Base-by-base conservation (phyloP, 192 early-diverging fungal genomes). In the Coemansia sp. region DNA sequence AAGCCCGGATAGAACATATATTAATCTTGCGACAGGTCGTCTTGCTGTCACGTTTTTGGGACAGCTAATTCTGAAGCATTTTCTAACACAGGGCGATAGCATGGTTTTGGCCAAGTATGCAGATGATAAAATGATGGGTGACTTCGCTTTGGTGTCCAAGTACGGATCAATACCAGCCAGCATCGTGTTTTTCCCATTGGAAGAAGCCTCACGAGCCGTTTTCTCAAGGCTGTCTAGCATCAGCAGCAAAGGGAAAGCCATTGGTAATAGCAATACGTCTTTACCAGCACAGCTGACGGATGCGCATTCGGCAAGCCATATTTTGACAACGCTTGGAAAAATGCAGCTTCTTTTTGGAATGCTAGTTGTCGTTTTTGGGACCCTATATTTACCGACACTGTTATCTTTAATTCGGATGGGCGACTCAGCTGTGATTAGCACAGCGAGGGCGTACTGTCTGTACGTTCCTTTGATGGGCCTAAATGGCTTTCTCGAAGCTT, bases 71-170 rank as follows among this genome's bases (percentile, higher is more conserved):
- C 78, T 97, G n/a, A 99, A 99, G 70, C 92, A 97, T 68, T 52
- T 96, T 12, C 70, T 99, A 30, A 97, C 97, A 4, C 93, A 95
- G 75, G 97, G 95, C n/a, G 97, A 99, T 75, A 94, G 94, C 69
- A 91, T 99, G 82, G 65, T 94, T n/a, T 84, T 95, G 71, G 69
- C 92, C 16, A 73, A 66, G 29, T 77, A 89, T 33, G 87, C 87
- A 7, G 64, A 66, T 1, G 67, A 73, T 3, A 62, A 45, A 0
- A 86, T 86, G 62, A 91, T 92, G 79, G 94, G 94, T 8, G 83
- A 88, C 7, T 94, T 93, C 79, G 93, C 94, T 1, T 82, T 94
- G 70, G 92, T 93, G 8, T 77, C 90, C 34, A 95, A 92, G 74
- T 95, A 95, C 84, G 94, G 95, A 4, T 97, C 95, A 0, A 75